Base-by-base conservation (phyloP, 495 filamentous ascomycete genomes). In the Viridothelium virens region DNA sequence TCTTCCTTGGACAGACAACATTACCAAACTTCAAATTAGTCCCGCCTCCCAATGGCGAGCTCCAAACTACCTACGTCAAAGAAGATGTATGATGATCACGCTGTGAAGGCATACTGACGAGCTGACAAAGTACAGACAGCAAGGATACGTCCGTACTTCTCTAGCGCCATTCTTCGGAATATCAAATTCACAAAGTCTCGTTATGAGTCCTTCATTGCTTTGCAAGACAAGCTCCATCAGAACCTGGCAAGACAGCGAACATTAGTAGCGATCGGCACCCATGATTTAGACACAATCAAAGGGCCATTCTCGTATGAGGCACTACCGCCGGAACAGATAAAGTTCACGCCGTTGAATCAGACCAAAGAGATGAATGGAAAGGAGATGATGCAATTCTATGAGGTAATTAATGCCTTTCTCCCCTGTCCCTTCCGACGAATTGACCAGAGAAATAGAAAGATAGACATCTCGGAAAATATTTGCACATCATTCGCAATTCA, bases 261-360 rank as follows among this genome's bases (percentile, higher is more conserved):
- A 3, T 79, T 99, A 2, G 94, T 97, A 46, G 88, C 95, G 14
- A 97, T 99, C 75, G 94, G 94, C 68, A 97, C 94, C 3, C 94
- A 99, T 76, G 92, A 99, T 74, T 81, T 97, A 67, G 95, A 97
- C 72, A 96, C 90, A 3, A 82, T 99, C 61, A 79, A 95, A 76
- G 94, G 92, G 0, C 95, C 94, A 34, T 99, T 97, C 86, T 92
- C 91, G 62, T 99, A 97, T 72, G 92, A 97, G 77, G 94, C 92
- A 38, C 83, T 92, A 31, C 82, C 90, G 41, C 94, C 95, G n/a
- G 88, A 91, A 76, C 83, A 97, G 63, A 96, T 99, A 77, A 85
- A 86, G 66, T 99, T 99, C 72, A 79, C 81, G 11, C 95, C 94
- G 18, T 79, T 99, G 66, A 99, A 97, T 79, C 91, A 97, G 79